Evolutionary conservation across 306 rosid genomes (phyloP).

Genomic region (Prunus fruticosa): DNA sequence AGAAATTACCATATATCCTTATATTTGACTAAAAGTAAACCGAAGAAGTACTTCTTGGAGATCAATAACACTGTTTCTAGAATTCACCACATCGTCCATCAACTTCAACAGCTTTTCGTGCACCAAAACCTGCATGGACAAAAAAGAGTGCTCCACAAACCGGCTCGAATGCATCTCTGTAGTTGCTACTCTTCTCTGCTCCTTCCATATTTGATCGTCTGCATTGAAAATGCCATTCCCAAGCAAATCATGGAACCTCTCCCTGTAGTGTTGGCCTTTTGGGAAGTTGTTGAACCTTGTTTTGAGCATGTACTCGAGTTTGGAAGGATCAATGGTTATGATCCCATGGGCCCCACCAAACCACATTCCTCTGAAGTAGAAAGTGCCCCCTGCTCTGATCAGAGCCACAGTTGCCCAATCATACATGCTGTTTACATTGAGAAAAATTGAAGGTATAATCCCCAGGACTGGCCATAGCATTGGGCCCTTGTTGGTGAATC

Average conservation of each 20-base stretch:
- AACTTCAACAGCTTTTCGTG: conserved; percentile 29
- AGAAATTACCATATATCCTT: too few relatives aligned
- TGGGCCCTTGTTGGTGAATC: conserved; percentile 39
- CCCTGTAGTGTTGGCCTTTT: conserved; percentile 34
- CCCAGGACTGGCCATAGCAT: conserved; percentile 48
- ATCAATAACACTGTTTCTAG: conserved; percentile 22
- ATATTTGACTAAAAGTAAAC: too few relatives aligned
- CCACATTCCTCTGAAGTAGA: conserved; percentile 38
- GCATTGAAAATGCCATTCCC: conserved; percentile 47
- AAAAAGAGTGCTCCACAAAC: conserved; percentile 21
- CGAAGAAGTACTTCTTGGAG: conserved; percentile 47
- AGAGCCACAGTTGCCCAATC: conserved; percentile 38
- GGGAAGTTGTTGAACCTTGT: conserved; percentile 46
- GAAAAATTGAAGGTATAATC: conserved; percentile 25
- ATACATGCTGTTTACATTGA: conserved; percentile 16
- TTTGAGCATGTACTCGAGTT: conserved; percentile 42
- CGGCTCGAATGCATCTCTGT: conserved; percentile 35
- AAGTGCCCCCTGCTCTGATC: conserved; percentile 44
- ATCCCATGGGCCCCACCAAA: conserved; percentile 32
- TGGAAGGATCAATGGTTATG: conserved; percentile 35
- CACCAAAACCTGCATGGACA: conserved; percentile 33
- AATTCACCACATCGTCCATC: conserved; percentile 17
- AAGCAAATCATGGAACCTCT: conserved; percentile 41
- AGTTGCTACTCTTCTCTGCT: conserved; percentile 34
- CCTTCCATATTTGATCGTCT: conserved; percentile 39